These are phyloP conservation scores for Camelina laxa DNA, from an alignment of 345 rosid genomes.

Conservation along the genomic window DNA sequence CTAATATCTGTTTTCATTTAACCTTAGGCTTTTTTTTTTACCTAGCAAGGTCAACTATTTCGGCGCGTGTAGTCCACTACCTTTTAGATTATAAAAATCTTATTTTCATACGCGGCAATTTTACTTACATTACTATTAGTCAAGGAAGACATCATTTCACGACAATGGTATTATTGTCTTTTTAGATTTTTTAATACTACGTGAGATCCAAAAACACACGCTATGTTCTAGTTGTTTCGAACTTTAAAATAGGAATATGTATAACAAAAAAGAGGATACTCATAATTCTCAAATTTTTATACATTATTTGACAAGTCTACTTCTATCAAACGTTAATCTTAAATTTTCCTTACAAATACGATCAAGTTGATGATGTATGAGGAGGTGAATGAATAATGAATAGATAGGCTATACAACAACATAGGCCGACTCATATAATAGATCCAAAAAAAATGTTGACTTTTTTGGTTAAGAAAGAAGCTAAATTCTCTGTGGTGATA, in stretches of 20 bases:
- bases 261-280: no score
- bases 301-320: constrained; percentile 7
- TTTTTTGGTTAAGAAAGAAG: constrained; percentile 27
- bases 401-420: constrained; percentile 18
- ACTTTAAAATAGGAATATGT: no score
- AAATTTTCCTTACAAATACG: neutral
- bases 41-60: constrained; percentile 29
- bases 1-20: constrained; percentile 25
- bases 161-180: neutral
- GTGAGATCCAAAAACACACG: constrained; percentile 18
- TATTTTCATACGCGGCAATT: constrained; percentile 10
- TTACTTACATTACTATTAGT: constrained; percentile 20
- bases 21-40: neutral
- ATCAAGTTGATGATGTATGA: constrained; percentile 18
- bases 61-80: constrained; percentile 40
- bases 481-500: constrained; percentile 30
- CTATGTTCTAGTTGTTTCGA: neutral
- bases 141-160: constrained; percentile 34
- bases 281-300: no score
- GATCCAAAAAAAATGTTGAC: constrained; percentile 40
- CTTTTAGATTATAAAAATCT: constrained; percentile 9
- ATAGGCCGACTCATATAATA: constrained; percentile 11
- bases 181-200: neutral
- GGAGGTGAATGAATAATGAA: constrained; percentile 8
- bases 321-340: neutral